A percentile compares a stretch with the other conserved stretches of the same genome.
Evolutionary conservation across 1,284 basidiomycete genomes (phyloP).

Genomic region (Irpex rosettiformis): DNA sequence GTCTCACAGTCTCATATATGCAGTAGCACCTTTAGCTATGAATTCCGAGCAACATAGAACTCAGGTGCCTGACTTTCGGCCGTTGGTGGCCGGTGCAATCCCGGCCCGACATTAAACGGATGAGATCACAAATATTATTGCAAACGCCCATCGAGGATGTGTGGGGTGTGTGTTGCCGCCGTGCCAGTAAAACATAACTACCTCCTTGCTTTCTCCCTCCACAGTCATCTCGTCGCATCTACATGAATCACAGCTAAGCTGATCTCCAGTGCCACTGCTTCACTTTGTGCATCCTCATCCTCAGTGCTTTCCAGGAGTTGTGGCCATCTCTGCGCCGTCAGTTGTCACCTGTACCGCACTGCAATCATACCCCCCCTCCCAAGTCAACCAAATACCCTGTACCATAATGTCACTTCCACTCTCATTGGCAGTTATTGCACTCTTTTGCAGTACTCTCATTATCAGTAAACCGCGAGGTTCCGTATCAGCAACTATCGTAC

Average conservation of each 20-base stretch:
- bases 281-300: background rate
- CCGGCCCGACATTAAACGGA: background rate
- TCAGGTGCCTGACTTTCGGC: no score
- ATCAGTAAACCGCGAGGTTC: slow-evolving; percentile 23
- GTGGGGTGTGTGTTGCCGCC: background rate
- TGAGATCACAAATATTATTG: background rate
- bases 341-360: background rate
- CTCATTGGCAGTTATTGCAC: slow-evolving; percentile 12
- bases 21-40: no score
- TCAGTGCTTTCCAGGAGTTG: background rate
- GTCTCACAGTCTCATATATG: no score
- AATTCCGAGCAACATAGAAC: no score
- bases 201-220: background rate
- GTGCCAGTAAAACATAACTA: background rate
- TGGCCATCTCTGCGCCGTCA: background rate
- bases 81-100: background rate
- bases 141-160: background rate
- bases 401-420: background rate
- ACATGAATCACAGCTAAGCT: background rate
- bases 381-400: background rate
- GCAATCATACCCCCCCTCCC: background rate
- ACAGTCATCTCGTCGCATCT: background rate
- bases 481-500: slow-evolving; percentile 37
- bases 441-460: slow-evolving; percentile 26
- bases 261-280: background rate